Base-by-base conservation (phyloP, 805 yeast species). In the Sungouiozyma ichnusensis region DNA sequence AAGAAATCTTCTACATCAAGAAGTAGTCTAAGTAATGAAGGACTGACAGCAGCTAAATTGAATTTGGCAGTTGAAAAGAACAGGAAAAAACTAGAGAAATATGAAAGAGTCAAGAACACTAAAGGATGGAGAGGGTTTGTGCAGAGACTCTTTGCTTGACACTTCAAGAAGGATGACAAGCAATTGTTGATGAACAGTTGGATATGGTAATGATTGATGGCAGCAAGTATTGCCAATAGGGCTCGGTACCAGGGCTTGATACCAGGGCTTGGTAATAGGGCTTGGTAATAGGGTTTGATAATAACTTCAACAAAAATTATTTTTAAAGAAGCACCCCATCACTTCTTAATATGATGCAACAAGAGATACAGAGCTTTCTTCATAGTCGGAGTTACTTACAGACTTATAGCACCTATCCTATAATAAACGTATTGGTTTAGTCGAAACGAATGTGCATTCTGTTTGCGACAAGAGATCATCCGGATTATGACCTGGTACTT, bases 371-470 rank as follows among this genome's bases (percentile, higher is more conserved):
- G n/a, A n/a, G n/a, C n/a, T n/a, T n/a, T n/a, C n/a, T n/a, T n/a
- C n/a, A n/a, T n/a, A n/a, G n/a, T n/a, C n/a, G n/a, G n/a, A n/a
- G n/a, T n/a, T n/a, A n/a, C n/a, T n/a, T n/a, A n/a, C n/a, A n/a
- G n/a, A n/a, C n/a, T n/a, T n/a, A n/a, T n/a, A n/a, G n/a, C n/a
- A n/a, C n/a, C n/a, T n/a, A n/a, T n/a, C n/a, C n/a, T n/a, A n/a
- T n/a, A n/a, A n/a, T n/a, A n/a, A n/a, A n/a, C n/a, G n/a, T n/a
- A n/a, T n/a, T n/a, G n/a, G n/a, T n/a, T n/a, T n/a, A n/a, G n/a
- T n/a, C n/a, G 16, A n/a, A 27, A 29, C 29, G 14, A 14, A 87
- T 88, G 97, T 88, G 97, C 63, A 83, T 87, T 27, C 58, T 85
- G 16, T 53, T 86, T 31, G 73, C 83, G 1, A 72, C 94, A 2